Percentiles rank a stretch among this genome's conserved stretches.
These are phyloP conservation scores for Cercospora sp. DNA, from an alignment of 2,329 filamentous ascomycete genomes.

Conservation along the genomic window DNA sequence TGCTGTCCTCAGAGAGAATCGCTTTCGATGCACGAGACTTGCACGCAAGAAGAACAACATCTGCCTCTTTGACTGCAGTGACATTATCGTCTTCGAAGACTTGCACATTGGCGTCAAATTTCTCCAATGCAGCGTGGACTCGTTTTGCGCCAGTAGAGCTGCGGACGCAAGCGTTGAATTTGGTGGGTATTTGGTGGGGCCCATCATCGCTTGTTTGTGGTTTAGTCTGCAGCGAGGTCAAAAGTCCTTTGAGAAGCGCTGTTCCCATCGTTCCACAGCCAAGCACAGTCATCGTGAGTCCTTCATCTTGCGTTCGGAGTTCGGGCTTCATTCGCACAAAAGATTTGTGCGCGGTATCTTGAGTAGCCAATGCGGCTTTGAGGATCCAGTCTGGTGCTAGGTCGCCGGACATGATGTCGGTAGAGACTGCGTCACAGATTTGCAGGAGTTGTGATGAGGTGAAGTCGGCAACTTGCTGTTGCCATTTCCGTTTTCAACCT, in stretches of 20 bases:
- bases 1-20: constrained; percentile 66
- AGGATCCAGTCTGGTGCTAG: constrained; percentile 37
- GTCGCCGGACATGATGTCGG: constrained; percentile 27
- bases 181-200: constrained; percentile 52
- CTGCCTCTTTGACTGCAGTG: constrained; percentile 64
- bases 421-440: background rate
- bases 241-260: constrained; percentile 77
- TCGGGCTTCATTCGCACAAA: constrained; percentile 28
- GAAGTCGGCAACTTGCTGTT: background rate
- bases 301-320: constrained; percentile 26
- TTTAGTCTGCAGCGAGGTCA: constrained; percentile 59
- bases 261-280: constrained; percentile 89
- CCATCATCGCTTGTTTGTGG: background rate
- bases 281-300: constrained; percentile 73
- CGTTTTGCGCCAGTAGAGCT: constrained; percentile 67
- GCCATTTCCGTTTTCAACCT: background rate
- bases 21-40: constrained; percentile 66
- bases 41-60: constrained; percentile 76
- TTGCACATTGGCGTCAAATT: constrained; percentile 62
- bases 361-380: constrained; percentile 32
- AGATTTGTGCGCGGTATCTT: constrained; percentile 29
- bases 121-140: constrained; percentile 64
- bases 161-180: constrained; percentile 79
- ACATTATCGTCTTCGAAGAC: constrained; percentile 73
- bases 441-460: background rate